phyloP scores from a whole-genome alignment of 2,329 filamentous ascomycete species.

The Dactylellina cionopaga region DNA sequence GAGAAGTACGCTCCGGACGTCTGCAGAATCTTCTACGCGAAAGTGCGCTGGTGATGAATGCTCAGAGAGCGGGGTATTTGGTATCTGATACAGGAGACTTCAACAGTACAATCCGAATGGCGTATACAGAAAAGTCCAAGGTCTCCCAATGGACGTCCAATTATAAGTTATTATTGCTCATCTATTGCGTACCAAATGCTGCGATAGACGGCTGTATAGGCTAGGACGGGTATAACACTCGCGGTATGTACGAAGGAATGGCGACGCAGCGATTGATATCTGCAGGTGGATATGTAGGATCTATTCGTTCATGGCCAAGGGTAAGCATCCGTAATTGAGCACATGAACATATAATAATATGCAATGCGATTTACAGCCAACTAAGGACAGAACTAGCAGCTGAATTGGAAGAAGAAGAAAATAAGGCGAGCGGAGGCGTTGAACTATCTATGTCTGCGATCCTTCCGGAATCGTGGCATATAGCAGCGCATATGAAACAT shows the following conservation, averaged over 20 bases:
- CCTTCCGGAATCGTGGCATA: constrained; percentile 4
- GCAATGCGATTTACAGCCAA: constrained; percentile 5
- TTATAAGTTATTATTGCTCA: constrained; percentile 20
- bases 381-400: constrained; percentile 9
- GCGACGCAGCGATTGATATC: constrained; percentile 27
- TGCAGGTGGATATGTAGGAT: constrained; percentile 31
- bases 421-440: constrained; percentile 11
- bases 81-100: constrained; percentile 1
- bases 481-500: constrained; percentile 9
- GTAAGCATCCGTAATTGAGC: constrained; percentile 29
- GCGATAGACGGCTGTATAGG: constrained; percentile 3
- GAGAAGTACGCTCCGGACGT: constrained; percentile 24
- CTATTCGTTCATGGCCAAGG: constrained; percentile 19
- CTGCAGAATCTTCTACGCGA: constrained; percentile 10
- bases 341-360: constrained; percentile 6
- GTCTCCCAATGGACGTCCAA: constrained; percentile 12
- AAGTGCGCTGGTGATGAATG: background rate
- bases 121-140: background rate
- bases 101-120: constrained; percentile 5
- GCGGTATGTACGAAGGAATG: constrained; percentile 21
- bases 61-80: constrained; percentile 13
- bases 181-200: constrained; percentile 29
- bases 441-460: constrained; percentile 16
- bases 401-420: background rate
- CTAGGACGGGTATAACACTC: constrained; percentile 22